Base-by-base conservation (phyloP, 1,284 basidiomycete species). In the Ceratorhiza oryzae-sativae region DNA sequence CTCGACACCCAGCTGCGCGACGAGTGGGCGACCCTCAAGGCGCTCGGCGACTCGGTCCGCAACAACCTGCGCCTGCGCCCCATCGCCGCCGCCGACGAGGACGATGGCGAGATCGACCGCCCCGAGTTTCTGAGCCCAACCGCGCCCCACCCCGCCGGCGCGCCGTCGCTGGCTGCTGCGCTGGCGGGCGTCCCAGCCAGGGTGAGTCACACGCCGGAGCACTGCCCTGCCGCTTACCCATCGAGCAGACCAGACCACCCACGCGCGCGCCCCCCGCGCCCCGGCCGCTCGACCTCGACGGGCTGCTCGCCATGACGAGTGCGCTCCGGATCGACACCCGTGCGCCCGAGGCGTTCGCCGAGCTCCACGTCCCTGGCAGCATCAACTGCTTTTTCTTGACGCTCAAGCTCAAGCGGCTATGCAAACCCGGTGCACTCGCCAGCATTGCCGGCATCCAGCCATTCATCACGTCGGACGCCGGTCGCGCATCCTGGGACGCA, bases 311-410 rank as follows among this genome's bases (percentile, higher is more conserved):
- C 18, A 51, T 27, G 20, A 4, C 23, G 9, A 12, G 55, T 36
- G 63, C 63, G 49, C 82, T 95, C 30, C 80, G 95, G 72, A 85
- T 95, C 78, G 93, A 96, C 81, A 92, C 90, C 39, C 87, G 93
- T 1, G 87, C 90, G 1, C 84, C 88, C 20, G 84, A 86, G 3
- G 82, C 87, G 15, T 93, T 88, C 80, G 82, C 88, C 39, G 81
- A 85, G 1, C 85, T 83, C 65, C 91, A 89, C 79, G 80, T 95
- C 58, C 79, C 82, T 53, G 82, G 87, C 75, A 90, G 90, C 77
- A 86, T 93, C 73, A 93, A 93, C 80, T 84, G 95, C 70, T 89
- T 90, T 45, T 91, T 95, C 70, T 93, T 93, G 0, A 90, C 91
- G 27, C 86, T 95, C 77, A 92, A 95, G 77, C 86, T 94, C 76